A percentile compares a stretch with the other conserved stretches of the same genome.
Evolutionary conservation across 2,329 filamentous ascomycete genomes (phyloP).

Genomic region (Cladosporium sp.): DNA sequence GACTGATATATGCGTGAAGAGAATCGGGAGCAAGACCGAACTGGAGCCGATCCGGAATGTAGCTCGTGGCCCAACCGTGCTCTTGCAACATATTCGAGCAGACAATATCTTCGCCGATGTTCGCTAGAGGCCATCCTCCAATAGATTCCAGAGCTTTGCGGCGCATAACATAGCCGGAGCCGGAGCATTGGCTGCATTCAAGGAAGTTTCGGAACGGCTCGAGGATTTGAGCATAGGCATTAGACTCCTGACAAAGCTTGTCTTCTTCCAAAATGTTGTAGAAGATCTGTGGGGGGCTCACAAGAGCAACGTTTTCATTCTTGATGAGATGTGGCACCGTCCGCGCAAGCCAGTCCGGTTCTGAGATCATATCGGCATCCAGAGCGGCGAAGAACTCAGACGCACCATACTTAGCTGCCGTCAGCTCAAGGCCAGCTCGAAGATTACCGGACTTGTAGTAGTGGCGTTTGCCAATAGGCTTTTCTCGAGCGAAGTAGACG

Average conservation of each 20-base stretch:
- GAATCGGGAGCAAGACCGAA: not conserved
- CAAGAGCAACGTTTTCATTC: not conserved
- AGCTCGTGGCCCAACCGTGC: not conserved
- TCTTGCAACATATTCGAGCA: not conserved
- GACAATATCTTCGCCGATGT: not conserved
- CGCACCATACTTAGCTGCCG: not conserved
- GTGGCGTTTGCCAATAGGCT: conserved; percentile 1
- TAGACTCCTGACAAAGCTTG: not conserved
- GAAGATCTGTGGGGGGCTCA: not conserved
- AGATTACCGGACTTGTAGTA: conserved; percentile 17
- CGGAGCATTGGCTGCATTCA: conserved; percentile 6
- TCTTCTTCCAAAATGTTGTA: conserved; percentile 2
- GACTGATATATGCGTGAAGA: not conserved
- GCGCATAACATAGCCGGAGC: conserved; percentile 5
- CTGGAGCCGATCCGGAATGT: not conserved
- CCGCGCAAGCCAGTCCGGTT: not conserved
- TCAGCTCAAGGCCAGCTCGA: conserved; percentile 6
- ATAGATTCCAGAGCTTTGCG: not conserved
- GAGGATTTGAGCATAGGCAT: not conserved
- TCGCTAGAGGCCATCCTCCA: not conserved
- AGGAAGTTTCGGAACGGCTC: not conserved
- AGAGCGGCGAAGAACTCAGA: not conserved
- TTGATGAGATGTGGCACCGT: conserved; percentile 1
- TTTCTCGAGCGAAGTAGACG: conserved; percentile 8
- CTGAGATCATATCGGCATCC: conserved; percentile 5